Evolutionary conservation across 345 rosid species (phyloP).

Genomic region (Eucalyptus paniculata): DNA sequence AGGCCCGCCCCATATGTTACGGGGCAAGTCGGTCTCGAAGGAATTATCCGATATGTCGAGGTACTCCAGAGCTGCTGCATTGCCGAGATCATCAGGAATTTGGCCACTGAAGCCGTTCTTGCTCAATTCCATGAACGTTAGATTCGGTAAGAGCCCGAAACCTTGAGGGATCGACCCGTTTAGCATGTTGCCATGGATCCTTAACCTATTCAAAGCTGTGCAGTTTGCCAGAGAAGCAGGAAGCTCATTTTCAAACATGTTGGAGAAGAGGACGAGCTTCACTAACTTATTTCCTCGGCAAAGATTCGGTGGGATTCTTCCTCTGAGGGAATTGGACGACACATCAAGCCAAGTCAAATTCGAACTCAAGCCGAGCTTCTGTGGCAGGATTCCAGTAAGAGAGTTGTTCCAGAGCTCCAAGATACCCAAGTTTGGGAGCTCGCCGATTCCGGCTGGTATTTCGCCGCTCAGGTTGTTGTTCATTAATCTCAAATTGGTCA

Average conservation of each 20-base stretch:
- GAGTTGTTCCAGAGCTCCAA: constrained; percentile 62
- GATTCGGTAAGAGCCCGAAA: constrained; percentile 42
- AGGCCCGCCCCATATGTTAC: constrained; percentile 52
- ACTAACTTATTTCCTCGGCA: constrained; percentile 60
- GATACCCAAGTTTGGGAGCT: constrained; percentile 46
- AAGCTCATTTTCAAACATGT: constrained; percentile 31
- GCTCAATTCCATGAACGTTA: constrained; percentile 63
- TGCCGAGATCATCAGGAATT: constrained; percentile 60
- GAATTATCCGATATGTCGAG: constrained; percentile 63
- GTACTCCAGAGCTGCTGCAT: constrained; percentile 44
- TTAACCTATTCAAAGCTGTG: constrained; percentile 42
- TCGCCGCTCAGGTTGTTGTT: constrained; percentile 44
- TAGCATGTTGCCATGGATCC: constrained; percentile 55
- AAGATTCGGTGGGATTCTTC: constrained; percentile 68
- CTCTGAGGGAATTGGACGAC: constrained; percentile 60
- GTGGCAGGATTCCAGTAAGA: constrained; percentile 68
- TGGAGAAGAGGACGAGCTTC: constrained; percentile 92
- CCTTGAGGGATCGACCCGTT: constrained; percentile 69
- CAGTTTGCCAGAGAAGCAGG: constrained; percentile 55
- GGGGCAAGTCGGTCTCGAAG: constrained; percentile 34
- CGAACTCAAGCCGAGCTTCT: constrained; percentile 66
- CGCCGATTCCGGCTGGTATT: constrained; percentile 63
- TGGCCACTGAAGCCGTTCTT: constrained; percentile 49
- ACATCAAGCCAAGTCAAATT: constrained; percentile 53
- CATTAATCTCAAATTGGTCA: constrained; percentile 54